Evolutionary conservation across 2,329 filamentous ascomycete genomes (phyloP), one percentile per base, ranked within the genome.

Genomic region (Xylariomycetidae sp.): DNA sequence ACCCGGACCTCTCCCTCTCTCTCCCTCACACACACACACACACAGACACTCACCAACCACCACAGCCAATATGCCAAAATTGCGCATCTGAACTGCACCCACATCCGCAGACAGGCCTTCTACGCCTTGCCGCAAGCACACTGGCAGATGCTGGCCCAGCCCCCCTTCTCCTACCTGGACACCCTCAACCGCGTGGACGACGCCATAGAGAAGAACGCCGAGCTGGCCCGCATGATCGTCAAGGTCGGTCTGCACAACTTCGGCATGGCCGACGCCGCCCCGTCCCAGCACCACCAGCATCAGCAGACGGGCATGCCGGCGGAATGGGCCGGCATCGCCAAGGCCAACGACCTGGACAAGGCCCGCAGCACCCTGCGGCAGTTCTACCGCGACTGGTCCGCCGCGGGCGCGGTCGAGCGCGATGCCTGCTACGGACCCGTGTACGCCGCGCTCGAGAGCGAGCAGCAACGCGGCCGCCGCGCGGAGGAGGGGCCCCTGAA

Each of bases 331-430:
- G 79, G 76, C 4, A 68, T 76, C 19, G 83, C 88, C 10, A 89
- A 80, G 26, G 63, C 77, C 17, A 67, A 68, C 15, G 90, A 96
- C 52, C 67, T 93, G 33, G 87, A 94, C 55, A 98, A 96, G 61
- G 89, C 90, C 2, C 76, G 88, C 42, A 94, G 87, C 51, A 96
- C 89, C 2, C 72, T 98, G 32, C 79, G 90, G 9, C 92, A 98
- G 54, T 85, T 96, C 57, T 96, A 89, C 59, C 80, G 92, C 12
- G 92, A 98, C 58, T 98, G 93, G 92, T 87, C 85, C 16, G 72
- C 68, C 2, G 88, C 85, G 50, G 92, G 90, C 0, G 67, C 64
- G 3, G 54, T 59, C 0, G 93, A 98, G 64, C 70, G 92, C 24
- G 67, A 76, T n/a, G 76, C 77, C 3, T 87, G 83, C 52, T 93